Evolutionary conservation across 805 yeast species (phyloP), one percentile per base, ranked within the genome.

Genomic region (Yarrowia yakushimensis): DNA sequence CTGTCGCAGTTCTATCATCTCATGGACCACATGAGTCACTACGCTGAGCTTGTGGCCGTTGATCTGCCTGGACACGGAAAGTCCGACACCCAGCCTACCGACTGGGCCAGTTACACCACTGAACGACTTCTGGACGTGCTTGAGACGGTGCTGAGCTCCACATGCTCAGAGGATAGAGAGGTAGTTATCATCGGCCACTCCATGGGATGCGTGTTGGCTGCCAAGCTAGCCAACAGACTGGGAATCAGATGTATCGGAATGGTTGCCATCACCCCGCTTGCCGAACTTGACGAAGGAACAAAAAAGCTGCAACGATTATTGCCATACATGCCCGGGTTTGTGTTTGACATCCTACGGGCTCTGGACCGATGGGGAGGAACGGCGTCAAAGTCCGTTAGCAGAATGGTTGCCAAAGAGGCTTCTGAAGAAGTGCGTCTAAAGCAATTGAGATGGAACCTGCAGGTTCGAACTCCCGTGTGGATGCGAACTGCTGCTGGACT

Each of bases 31-130:
- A 82, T 88, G 66, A 76, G 86, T 33, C 84, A 82, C 66, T 81
- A 85, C 65, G 81, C 84, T 65, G 86, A 83, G 63, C 80, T 90
- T 18, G 69, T 88, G 41, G 82, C 92, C 0, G 67, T 92, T 15
- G 98, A 92, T 71, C 75, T 91, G 59, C 97, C 97, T 0, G 98
- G 97, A 0, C 90, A 90, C 72, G 98, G 98, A 45, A 66, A 70
- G 43, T 67, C 75, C 30, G 65, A 63, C 27, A 69, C 70, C 11
- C 36, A 55, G 37, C 62, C 52, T 20, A 23, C 39, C n/a, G 59
- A 66, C 4, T 75, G 77, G 76, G 67, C 64, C 20, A 79, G 76
- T 59, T 82, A 79, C 64, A 63, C 67, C 18, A 75, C 77, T 8
- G 78, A 75, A 15, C 73, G 72, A 63, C 73, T 81, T 20, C 77